Conservation (phyloP, 2,329 filamentous ascomycete species). For the Calonectria hongkongensis region DNA sequence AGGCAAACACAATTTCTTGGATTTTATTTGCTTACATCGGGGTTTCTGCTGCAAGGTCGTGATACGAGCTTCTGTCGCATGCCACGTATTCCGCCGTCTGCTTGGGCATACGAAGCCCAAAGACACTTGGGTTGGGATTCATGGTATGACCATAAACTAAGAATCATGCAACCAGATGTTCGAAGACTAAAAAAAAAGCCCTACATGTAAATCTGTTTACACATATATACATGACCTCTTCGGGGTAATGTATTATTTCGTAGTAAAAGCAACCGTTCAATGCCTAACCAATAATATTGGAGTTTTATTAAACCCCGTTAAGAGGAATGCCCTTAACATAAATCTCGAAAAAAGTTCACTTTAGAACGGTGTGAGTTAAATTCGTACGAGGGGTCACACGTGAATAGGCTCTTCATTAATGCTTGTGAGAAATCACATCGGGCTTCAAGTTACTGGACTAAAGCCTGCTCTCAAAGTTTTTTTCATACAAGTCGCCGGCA, state of each 20-base stretch:
- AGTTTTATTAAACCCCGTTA: too few relatives aligned
- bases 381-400: neutral
- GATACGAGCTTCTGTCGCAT: neutral
- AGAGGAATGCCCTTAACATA: too few relatives aligned
- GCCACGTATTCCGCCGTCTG: neutral
- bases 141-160: neutral
- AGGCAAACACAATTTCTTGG: neutral
- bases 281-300: too few relatives aligned
- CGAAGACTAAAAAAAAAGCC: too few relatives aligned
- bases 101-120: neutral
- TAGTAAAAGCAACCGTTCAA: too few relatives aligned
- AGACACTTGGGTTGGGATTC: too few relatives aligned
- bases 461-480: neutral
- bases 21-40: neutral
- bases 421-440: neutral
- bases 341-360: too few relatives aligned
- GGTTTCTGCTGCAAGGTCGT: neutral
- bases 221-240: neutral
- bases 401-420: neutral
- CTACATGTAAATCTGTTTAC: neutral
- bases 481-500: too few relatives aligned
- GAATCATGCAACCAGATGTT: neutral
- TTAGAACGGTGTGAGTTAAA: neutral
- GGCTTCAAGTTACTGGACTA: neutral
- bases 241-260: too few relatives aligned